These are phyloP conservation scores for Didymella keratinophila DNA, from an alignment of 2,329 filamentous ascomycete species.

Conservation along the genomic window DNA sequence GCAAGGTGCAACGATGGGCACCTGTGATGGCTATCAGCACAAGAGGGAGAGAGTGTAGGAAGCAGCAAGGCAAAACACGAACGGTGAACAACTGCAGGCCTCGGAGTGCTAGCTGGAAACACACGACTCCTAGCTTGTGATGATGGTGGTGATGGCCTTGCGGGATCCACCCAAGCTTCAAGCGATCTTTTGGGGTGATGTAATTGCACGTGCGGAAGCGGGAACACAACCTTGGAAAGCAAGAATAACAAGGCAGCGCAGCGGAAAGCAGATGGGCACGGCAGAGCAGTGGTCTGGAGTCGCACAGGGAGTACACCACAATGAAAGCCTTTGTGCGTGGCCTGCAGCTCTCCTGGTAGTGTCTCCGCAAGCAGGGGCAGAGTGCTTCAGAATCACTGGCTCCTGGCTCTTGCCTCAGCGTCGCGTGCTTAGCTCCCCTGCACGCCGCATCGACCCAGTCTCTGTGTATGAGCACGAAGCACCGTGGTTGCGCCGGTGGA, in stretches of 20 bases:
- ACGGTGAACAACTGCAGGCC: slow-evolving; percentile 5
- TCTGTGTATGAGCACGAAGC: neutral
- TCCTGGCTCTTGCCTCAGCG: slow-evolving; percentile 14
- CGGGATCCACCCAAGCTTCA: slow-evolving; percentile 30
- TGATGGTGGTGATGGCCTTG: slow-evolving; percentile 20
- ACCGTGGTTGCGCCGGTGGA: neutral
- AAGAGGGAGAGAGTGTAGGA: slow-evolving; percentile 2
- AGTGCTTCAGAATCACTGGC: slow-evolving; percentile 22
- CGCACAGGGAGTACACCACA: neutral
- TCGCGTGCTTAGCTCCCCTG: slow-evolving; percentile 19
- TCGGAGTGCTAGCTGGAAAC: slow-evolving; percentile 15
- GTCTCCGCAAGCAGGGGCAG: too few species aligned
- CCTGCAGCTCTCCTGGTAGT: too few species aligned
- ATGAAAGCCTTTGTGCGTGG: neutral
- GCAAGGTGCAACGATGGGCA: slow-evolving; percentile 9
- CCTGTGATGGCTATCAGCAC: slow-evolving; percentile 7
- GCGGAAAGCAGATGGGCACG: neutral
- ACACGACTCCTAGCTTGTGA: slow-evolving; percentile 20
- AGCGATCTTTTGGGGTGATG: slow-evolving; percentile 28
- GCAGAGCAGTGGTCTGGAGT: neutral
- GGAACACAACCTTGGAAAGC: slow-evolving; percentile 18
- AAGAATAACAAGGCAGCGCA: slow-evolving; percentile 17
- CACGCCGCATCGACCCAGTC: neutral
- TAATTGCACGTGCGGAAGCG: slow-evolving; percentile 41
- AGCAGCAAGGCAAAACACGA: slow-evolving; percentile 1